Base-by-base conservation (phyloP, 1,284 basidiomycete species). In the Trametes polyzona region DNA sequence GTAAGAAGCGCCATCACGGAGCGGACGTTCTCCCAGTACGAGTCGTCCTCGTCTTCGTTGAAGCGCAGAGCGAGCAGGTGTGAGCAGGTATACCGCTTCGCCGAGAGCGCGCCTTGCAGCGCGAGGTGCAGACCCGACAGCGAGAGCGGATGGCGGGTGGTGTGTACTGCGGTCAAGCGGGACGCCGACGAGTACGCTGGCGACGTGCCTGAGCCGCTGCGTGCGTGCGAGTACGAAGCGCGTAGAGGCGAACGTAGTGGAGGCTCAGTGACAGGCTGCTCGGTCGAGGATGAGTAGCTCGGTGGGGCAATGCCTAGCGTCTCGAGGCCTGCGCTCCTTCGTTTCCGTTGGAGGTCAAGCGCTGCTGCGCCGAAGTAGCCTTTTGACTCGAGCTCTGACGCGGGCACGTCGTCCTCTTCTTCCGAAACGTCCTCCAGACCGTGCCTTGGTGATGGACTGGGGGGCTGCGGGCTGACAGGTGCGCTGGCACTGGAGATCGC, bases 1-100 rank as follows among this genome's bases (percentile, higher is more conserved):
- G 84, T 84, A 54, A 93, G 71, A 4, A 93, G 69, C 6, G 77
- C 78, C 77, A 90, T 86, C 29, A 93, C 82, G 35, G 84, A 83
- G 21, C 86, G 80, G 29, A 90, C 89, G 65, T 92, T 86, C 62
- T 92, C 90, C 90, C 90, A 93, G 65, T 93, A 93, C 7, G 76
- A 74, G 12, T 75, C 75, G 60, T 87, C 85, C 59, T 88, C 87
- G 12, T 70, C 66, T 48, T 73, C 73, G 42, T 72, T 75, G 66
- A 92, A 93, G 4, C 90, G 79, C 33, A 93, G 70, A 4, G 90
- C 90, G 1, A 93, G 77, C 1, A 93, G 76, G 67, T 93, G 87
- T 0, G 91, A 81, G 58, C 86, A 89, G 0, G 90, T 80, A 63
- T 89, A 91, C 12, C 90, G 80, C 63, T 87, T 88, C 4, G 89